Evolutionary conservation across 2,329 filamentous ascomycete species (phyloP).

Genomic region (Leptodontidium sp.): DNA sequence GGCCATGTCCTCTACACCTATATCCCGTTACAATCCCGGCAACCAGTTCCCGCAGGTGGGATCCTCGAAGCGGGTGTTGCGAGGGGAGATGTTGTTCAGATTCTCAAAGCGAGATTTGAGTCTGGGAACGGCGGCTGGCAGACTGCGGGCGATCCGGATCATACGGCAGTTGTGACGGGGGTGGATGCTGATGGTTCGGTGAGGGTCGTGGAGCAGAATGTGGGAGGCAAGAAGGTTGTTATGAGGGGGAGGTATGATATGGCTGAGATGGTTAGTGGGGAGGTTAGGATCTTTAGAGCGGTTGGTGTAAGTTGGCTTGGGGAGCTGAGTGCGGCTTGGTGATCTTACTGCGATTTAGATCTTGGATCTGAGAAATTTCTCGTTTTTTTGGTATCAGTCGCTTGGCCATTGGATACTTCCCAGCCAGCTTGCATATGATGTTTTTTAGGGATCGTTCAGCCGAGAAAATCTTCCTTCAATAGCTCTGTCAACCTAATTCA

Average conservation of each 20-base stretch:
- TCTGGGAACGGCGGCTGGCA: constrained; percentile 39
- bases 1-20: constrained; percentile 47
- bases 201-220: constrained; percentile 47
- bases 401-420: too few relatives aligned
- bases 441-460: neutral
- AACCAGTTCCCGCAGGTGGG: constrained; percentile 37
- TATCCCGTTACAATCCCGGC: constrained; percentile 35
- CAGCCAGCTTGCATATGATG: neutral
- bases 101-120: constrained; percentile 45
- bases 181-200: constrained; percentile 42
- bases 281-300: constrained; percentile 46
- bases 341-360: neutral
- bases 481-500: neutral
- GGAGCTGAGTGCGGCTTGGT: constrained; percentile 44
- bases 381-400: neutral
- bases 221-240: constrained; percentile 45
- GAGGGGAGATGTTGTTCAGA: constrained; percentile 49
- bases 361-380: neutral
- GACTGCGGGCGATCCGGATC: constrained; percentile 46
- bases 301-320: constrained; percentile 44
- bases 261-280: constrained; percentile 43
- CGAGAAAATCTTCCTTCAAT: neutral
- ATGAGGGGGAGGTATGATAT: constrained; percentile 43
- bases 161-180: constrained; percentile 47
- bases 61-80: constrained; percentile 42